A percentile compares a stretch with the other conserved stretches of the same genome.
These are phyloP conservation scores for Scheffersomyces quercinus DNA, from an alignment of 1,139 yeast genomes.

Conservation along the genomic window DNA sequence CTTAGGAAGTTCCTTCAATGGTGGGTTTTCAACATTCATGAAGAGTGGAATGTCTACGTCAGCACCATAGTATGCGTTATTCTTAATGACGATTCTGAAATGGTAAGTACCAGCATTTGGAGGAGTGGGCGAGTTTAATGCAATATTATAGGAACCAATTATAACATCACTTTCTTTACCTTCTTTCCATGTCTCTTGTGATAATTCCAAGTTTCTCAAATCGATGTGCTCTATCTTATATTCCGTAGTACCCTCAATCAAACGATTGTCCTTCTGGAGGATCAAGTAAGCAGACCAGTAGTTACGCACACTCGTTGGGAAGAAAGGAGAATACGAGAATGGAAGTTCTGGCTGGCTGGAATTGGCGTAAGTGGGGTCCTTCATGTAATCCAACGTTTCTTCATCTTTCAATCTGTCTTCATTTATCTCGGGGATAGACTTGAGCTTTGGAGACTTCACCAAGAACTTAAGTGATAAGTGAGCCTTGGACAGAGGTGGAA, in stretches of 20 bases:
- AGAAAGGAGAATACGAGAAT: conserved; percentile 65
- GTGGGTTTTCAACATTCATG: conserved; percentile 59
- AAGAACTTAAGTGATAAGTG: conserved; percentile 76
- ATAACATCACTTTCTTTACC: conserved; percentile 51
- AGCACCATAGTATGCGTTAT: conserved; percentile 67
- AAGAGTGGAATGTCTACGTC: conserved; percentile 69
- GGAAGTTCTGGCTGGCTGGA: conserved; percentile 68
- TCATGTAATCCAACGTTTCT: conserved; percentile 64
- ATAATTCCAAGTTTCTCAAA: conserved; percentile 54
- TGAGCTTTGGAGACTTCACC: conserved; percentile 69
- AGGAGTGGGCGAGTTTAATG: conserved; percentile 73
- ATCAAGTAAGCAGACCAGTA: conserved; percentile 71
- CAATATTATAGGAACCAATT: conserved; percentile 73
- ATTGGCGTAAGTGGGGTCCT: conserved; percentile 70
- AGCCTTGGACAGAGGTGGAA: conserved; percentile 74
- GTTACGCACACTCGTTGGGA: conserved; percentile 56
- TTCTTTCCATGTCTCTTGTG: conserved; percentile 48
- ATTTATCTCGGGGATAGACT: conserved; percentile 53
- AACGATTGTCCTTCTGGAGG: conserved; percentile 73
- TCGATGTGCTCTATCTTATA: conserved; percentile 54
- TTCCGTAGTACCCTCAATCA: conserved; percentile 65
- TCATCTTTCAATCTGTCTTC: conserved; percentile 39
- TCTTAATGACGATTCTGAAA: conserved; percentile 65
- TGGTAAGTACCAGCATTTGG: conserved; percentile 58
- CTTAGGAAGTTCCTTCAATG: conserved; percentile 21